phyloP scores from a whole-genome alignment of 306 rosid genomes.

The Lathyrus aphaca region DNA sequence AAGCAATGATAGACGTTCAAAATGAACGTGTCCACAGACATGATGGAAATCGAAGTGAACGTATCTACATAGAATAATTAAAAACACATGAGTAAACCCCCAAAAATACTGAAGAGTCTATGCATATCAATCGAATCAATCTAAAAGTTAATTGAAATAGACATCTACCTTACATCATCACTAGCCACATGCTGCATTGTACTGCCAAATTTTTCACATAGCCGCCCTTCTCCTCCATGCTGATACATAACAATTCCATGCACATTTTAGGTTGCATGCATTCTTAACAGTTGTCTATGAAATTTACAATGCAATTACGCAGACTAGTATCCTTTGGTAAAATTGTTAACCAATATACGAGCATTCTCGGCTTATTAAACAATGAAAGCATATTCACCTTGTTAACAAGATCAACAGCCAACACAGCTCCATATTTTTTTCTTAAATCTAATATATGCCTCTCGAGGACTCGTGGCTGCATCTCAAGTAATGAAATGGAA shows the following conservation, averaged over 20 bases:
- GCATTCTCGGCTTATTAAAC: constrained; percentile 25
- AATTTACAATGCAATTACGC: constrained; percentile 27
- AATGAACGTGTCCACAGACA: constrained; percentile 92
- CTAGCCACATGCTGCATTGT: constrained; percentile 65
- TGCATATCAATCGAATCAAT: constrained; percentile 6
- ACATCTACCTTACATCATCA: constrained; percentile 85
- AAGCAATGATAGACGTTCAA: constrained; percentile 89
- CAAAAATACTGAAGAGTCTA: background rate
- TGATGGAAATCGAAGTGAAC: constrained; percentile 96
- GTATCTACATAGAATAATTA: constrained; percentile 61
- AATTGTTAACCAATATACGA: constrained; percentile 30
- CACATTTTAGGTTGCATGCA: constrained; percentile 30
- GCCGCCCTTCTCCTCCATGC: constrained; percentile 97
- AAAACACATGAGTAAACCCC: constrained; percentile 34
- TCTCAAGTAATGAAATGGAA: constrained; percentile 41
- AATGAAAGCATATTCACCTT: constrained; percentile 54
- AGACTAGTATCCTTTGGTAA: constrained; percentile 28
- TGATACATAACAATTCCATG: constrained; percentile 23
- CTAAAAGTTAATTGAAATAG: constrained; percentile 45
- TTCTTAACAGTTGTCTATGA: constrained; percentile 32
- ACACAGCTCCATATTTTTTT: constrained; percentile 88
- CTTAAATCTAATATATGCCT: constrained; percentile 93
- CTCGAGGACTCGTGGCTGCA: constrained; percentile 81
- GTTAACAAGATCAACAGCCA: constrained; percentile 91
- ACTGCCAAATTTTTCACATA: constrained; percentile 71